A percentile compares a stretch with the other conserved stretches of the same genome.
These are phyloP conservation scores for Phytophthora crassamura DNA, from an alignment of 352 stramenopile genomes.

Conservation along the genomic window DNA sequence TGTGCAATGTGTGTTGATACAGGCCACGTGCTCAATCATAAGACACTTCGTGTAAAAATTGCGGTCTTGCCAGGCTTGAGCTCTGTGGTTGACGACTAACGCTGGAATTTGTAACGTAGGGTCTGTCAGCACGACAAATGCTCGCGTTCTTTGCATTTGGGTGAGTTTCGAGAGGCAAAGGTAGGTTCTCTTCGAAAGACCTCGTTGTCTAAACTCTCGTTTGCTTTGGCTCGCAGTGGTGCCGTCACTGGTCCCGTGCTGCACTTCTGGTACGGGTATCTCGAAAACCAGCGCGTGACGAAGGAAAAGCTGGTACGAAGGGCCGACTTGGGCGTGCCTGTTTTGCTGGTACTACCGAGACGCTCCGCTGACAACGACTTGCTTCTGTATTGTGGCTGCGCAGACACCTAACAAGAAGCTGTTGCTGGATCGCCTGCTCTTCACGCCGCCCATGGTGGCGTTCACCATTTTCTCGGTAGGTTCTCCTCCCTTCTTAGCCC, in stretches of 20 bases:
- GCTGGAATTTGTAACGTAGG: constrained; percentile 29
- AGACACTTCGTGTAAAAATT: constrained; percentile 58
- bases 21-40: constrained; percentile 78
- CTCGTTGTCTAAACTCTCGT: not conserved
- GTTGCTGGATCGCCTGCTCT: constrained; percentile 66
- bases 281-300: constrained; percentile 66
- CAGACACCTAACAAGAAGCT: constrained; percentile 84
- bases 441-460: constrained; percentile 72
- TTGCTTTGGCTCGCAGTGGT: constrained; percentile 32
- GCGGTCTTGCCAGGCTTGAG: not conserved
- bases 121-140: constrained; percentile 69
- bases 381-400: not conserved
- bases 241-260: constrained; percentile 64
- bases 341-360: not conserved
- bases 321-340: not conserved
- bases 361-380: not conserved
- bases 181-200: no score
- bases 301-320: constrained; percentile 68
- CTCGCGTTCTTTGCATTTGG: constrained; percentile 76
- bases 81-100: not conserved
- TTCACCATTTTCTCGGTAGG: constrained; percentile 74
- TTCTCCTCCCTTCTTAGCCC: not conserved
- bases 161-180: constrained; percentile 25
- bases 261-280: constrained; percentile 75
- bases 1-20: not conserved